Base-by-base conservation (phyloP, 2,329 filamentous ascomycete species). In the Furcasterigmium sp. region DNA sequence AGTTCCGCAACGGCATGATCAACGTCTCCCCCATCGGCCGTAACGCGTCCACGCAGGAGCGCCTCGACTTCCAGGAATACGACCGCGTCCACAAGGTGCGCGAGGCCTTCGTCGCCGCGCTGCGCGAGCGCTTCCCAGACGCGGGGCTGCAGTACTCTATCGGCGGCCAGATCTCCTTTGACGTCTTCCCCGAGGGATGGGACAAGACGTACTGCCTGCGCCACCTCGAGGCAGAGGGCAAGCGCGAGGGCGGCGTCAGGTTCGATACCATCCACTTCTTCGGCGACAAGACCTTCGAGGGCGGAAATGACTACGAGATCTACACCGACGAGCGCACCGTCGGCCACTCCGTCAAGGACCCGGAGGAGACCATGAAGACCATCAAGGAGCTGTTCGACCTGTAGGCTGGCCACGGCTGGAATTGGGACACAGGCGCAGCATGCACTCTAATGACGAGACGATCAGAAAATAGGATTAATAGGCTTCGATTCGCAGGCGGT, bases 241-340 rank as follows among this genome's bases (percentile, higher is more conserved):
- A 76, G 69, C 74, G 77, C 62, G 73, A 77, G 32, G 83, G 80
- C 57, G 84, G 85, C 49, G 72, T 94, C 50, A 70, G 82, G 19
- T 97, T 91, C 75, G 87, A 81, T 54, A 91, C 80, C 36, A 85
- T 97, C 55, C 93, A 97, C 75, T 97, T 97, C 78, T 98, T 97
- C 58, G 93, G 93, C 52, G 93, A 98, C 76, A 98, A 97, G 83
- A 87, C 87, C 20, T 83, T 81, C 61, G 68, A 84, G 63, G 91
- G 93, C 51, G 93, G 93, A 49, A 98, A 97, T 65, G 93, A 98
- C 68, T 91, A 84, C 62, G 91, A 97, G 73, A 96, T 98, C 61
- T 97, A 85, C 67, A 74, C 70, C 52, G 91, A 97, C 62, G 60
- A 76, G 43, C 77, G 91, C 58, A 94, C 87, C 28, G 82, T 85